phyloP scores from a whole-genome alignment of 257 asterid species.

The Avicennia marina region DNA sequence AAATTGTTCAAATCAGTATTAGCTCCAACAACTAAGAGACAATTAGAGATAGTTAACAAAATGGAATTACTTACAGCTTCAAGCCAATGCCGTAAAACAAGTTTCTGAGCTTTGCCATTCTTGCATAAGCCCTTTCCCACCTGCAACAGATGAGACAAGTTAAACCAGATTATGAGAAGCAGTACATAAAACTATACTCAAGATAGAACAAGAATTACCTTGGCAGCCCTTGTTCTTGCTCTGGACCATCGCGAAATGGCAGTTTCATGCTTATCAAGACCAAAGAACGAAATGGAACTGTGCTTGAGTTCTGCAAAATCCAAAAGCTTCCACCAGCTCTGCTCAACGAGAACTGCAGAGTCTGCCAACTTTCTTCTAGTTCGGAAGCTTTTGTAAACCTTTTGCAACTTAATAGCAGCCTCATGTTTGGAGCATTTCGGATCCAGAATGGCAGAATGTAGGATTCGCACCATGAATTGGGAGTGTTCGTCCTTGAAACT shows the following conservation, averaged over 20 bases:
- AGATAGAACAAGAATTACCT: constrained; percentile 33
- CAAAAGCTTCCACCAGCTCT: constrained; percentile 91
- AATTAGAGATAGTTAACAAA: neutral
- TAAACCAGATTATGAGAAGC: neutral
- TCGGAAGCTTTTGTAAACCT: constrained; percentile 85
- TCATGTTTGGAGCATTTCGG: constrained; percentile 58
- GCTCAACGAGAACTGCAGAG: constrained; percentile 89
- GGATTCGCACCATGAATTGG: constrained; percentile 25
- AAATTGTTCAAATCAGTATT: constrained; percentile 19
- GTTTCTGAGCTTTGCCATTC: constrained; percentile 82
- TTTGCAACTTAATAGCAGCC: constrained; percentile 88
- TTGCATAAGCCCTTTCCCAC: constrained; percentile 91
- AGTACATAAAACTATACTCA: neutral
- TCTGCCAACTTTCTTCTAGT: constrained; percentile 90
- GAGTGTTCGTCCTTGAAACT: constrained; percentile 3
- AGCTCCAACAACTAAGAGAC: neutral
- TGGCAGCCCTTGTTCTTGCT: constrained; percentile 93
- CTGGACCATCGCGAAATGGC: constrained; percentile 93
- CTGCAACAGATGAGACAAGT: constrained; percentile 27
- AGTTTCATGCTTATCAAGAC: constrained; percentile 77
- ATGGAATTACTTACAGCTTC: constrained; percentile 72
- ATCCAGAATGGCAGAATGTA: constrained; percentile 30
- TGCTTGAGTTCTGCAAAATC: constrained; percentile 91
- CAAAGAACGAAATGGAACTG: constrained; percentile 88
- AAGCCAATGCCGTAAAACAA: constrained; percentile 95